phyloP scores from a whole-genome alignment of 768 basidiomycete genomes.

The Phaeolepiota aurea region DNA sequence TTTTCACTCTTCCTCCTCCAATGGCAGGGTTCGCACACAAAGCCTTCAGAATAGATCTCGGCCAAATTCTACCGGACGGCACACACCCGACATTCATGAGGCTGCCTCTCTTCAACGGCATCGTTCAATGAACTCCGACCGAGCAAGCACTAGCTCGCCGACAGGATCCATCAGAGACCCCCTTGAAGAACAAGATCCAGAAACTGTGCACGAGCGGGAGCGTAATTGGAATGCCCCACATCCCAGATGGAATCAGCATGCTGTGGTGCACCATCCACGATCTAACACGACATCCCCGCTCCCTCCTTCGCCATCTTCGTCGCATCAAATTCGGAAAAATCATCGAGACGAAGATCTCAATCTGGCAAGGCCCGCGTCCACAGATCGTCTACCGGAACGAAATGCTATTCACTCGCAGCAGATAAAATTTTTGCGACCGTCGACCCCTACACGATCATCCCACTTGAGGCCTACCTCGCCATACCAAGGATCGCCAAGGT shows the following conservation, averaged over 20 bases:
- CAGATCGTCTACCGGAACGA: no score
- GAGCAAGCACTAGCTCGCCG: conserved; percentile 30
- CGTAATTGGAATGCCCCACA: conserved; percentile 67
- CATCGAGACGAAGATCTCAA: no score
- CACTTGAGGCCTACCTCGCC: no score
- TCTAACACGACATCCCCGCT: background rate
- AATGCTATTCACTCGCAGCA: no score
- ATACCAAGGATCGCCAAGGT: no score
- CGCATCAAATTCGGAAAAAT: background rate
- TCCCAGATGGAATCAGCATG: conserved; percentile 37
- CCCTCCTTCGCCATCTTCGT: background rate
- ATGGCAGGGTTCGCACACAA: conserved; percentile 12
- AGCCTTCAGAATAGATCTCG: conserved; percentile 16
- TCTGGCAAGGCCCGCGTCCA: no score
- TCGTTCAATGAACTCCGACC: conserved; percentile 23
- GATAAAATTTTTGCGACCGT: no score
- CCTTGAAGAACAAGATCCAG: conserved; percentile 20
- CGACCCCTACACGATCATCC: no score
- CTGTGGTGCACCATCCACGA: background rate
- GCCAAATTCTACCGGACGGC: conserved; percentile 29
- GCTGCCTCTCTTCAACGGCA: conserved; percentile 18
- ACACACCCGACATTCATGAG: conserved; percentile 14
- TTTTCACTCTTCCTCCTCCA: conserved; percentile 22
- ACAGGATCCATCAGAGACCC: conserved; percentile 21
- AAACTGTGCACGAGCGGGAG: conserved; percentile 36